These are phyloP conservation scores for Arabidopsis lyrata DNA, from an alignment of 441 rosid genomes.

Conservation along the genomic window DNA sequence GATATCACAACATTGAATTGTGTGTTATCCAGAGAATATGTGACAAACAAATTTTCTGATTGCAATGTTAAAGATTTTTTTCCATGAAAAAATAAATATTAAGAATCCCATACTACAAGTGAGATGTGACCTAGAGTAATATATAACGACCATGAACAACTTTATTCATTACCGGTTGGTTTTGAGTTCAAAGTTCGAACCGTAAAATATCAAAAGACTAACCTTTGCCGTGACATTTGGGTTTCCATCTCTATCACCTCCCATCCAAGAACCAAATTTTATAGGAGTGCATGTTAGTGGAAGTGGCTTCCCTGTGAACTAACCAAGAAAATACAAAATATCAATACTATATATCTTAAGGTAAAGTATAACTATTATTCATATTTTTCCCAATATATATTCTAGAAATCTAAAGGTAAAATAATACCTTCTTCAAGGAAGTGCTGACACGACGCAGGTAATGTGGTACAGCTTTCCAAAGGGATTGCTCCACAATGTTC, in stretches of 20 bases:
- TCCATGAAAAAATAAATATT: not conserved
- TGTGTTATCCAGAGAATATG: not conserved
- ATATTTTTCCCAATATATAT: not conserved
- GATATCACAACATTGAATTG: slow-evolving; percentile 16
- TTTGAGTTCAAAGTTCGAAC: not conserved
- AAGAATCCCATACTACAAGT: not conserved
- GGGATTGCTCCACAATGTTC: slow-evolving; percentile 96
- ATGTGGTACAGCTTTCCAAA: slow-evolving; percentile 96
- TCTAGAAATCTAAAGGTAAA: slow-evolving; percentile 13
- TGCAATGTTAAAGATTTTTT: not conserved
- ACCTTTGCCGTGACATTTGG: slow-evolving; percentile 98
- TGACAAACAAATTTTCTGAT: not conserved
- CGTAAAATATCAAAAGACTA: slow-evolving; percentile 32
- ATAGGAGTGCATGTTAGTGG: slow-evolving; percentile 96
- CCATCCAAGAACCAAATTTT: slow-evolving; percentile 98
- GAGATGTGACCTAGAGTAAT: not conserved
- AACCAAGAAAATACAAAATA: slow-evolving; percentile 29
- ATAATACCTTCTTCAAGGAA: slow-evolving; percentile 80
- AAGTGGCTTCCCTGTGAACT: slow-evolving; percentile 90
- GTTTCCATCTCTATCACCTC: slow-evolving; percentile 98
- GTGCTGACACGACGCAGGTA: slow-evolving; percentile 93
- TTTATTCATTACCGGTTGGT: not conserved
- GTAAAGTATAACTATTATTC: not conserved
- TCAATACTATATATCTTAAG: slow-evolving; percentile 11
- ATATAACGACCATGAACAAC: not conserved